Base-by-base conservation (phyloP, 768 basidiomycete genomes). In the Pleurotus djamor region DNA sequence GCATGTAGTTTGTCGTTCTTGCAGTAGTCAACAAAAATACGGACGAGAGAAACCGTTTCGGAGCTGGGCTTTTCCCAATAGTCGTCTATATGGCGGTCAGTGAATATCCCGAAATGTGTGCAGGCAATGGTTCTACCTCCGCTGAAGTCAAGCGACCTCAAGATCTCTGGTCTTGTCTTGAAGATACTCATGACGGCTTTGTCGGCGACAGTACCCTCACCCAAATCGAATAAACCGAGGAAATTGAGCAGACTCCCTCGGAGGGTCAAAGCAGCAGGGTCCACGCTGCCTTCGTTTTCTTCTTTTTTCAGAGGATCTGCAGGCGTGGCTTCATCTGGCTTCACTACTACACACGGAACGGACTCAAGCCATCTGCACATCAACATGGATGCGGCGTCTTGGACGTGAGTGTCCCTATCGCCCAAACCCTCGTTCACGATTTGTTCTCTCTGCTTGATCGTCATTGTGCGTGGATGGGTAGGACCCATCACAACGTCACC, bases 21-120 rank as follows among this genome's bases (percentile, higher is more conserved):
- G 65, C 92, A 95, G 67, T 92, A 83, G 35, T 94, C 87, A 3
- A 90, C 85, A 68, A 89, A 96, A 8, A 92, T 89, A 5, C 95
- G 86, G 0, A 84, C 89, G 14, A 98, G 81, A 68, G 96, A 91
- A 0, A 88, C 87, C 45, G 80, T 86, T 66, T 93, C 91, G 0
- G 92, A 86, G 0, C 86, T 88, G 16, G 96, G 71, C 0, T 74
- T 62, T 0, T 69, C 68, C 91, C 94, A 98, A 69, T 83, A 98
- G 0, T 70, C 68, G 33, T 88, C 96, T 48, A 51, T 55, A 43
- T 59, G 28, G 54, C 32, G 28, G 12, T 17, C 14, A 34, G 51
- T 36, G 2, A 35, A 44, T 28, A 44, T 10, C 33, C 34, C 35
- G 16, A 34, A 55, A 52, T 38, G 50, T 5, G 17, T 14, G 4